Evolutionary conservation across 2,329 filamentous ascomycete genomes (phyloP), one percentile per base, ranked within the genome.

Genomic region (Aspergillus sp.): DNA sequence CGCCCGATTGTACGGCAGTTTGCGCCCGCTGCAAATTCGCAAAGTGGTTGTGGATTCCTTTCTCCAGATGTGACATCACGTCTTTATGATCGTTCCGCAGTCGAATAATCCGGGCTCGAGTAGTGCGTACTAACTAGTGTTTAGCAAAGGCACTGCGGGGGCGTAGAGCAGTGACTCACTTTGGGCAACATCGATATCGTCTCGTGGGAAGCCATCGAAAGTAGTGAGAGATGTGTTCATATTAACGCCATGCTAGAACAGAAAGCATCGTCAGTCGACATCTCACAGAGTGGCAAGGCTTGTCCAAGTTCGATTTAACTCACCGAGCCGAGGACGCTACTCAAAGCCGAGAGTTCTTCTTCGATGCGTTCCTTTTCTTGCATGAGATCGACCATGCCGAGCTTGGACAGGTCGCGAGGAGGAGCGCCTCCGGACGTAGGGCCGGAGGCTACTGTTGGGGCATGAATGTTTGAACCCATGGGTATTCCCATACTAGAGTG

Each of bases 111-210:
- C 91, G 88, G 27, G 93, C 86, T 76, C 95, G 85, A 39, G 93
- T 96, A n/a, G 92, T 96, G 63, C 95, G 91, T 73, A 99, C 91
- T 96, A 69, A 57, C 17, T 13, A 53, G 55, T 17, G 58, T 23
- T 69, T 55, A 68, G 67, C 57, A 60, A 58, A 1, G 58, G 41
- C 57, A 17, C 15, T 59, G 10, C n/a, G 25, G 19, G 10, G 15
- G n/a, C 23, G 49, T 7, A 27, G 5, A 55, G 15, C 39, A 10
- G 30, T 15, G 42, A 53, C 82, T 66, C 86, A 95, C 92, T 95
- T 79, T 97, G 94, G 25, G 95, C 90, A 64, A 99, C 90, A 75
- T 99, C 95, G 65, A 99, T 88, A 77, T 99, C 95, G 69, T 91
- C 89, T 73, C 95, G 86, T 32, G 95, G 95, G 74, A 91, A 99